These are phyloP conservation scores for Colletotrichum gigasporum DNA, from an alignment of 2,329 filamentous ascomycete species.

Conservation along the genomic window DNA sequence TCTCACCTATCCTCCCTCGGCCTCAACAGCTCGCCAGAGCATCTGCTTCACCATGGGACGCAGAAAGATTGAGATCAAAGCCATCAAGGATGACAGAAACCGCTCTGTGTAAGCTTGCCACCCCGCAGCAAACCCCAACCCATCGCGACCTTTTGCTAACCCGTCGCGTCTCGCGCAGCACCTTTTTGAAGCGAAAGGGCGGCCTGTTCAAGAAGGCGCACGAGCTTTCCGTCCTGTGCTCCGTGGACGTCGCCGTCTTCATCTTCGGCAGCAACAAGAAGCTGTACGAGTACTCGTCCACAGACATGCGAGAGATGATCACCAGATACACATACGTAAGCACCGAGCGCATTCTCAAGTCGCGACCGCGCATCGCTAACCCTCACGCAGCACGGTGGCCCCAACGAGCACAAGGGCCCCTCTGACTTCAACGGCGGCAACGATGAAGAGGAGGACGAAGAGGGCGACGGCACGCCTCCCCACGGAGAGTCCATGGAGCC, in stretches of 20 bases:
- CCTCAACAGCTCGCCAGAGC: constrained; percentile 2
- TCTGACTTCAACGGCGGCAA: constrained; percentile 89
- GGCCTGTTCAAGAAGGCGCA: constrained; percentile 99
- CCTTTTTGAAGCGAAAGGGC: constrained; percentile 98
- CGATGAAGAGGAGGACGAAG: constrained; percentile 86
- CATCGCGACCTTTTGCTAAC: constrained; percentile 3
- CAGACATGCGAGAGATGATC: constrained; percentile 91
- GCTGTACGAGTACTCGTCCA: constrained; percentile 95
- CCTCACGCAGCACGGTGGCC: constrained; percentile 78
- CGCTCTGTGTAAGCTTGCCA: constrained; percentile 86
- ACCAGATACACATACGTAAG: constrained; percentile 90
- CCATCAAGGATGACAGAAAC: constrained; percentile 98
- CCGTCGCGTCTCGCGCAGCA: constrained; percentile 62
- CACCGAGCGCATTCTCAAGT: constrained; percentile 36
- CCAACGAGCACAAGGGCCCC: constrained; percentile 96
- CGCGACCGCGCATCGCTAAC: constrained; percentile 27
- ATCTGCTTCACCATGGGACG: constrained; percentile 77
- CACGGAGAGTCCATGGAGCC: constrained; percentile 68
- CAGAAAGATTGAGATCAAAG: constrained; percentile 99
- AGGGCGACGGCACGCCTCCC: constrained; percentile 78
- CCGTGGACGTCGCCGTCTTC: constrained; percentile 97
- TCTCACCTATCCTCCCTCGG: not conserved
- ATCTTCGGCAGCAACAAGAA: constrained; percentile 99
- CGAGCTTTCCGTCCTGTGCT: constrained; percentile 96
- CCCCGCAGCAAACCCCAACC: not conserved